phyloP scores from a whole-genome alignment of 768 basidiomycete species.

The Podaxis sp. region DNA sequence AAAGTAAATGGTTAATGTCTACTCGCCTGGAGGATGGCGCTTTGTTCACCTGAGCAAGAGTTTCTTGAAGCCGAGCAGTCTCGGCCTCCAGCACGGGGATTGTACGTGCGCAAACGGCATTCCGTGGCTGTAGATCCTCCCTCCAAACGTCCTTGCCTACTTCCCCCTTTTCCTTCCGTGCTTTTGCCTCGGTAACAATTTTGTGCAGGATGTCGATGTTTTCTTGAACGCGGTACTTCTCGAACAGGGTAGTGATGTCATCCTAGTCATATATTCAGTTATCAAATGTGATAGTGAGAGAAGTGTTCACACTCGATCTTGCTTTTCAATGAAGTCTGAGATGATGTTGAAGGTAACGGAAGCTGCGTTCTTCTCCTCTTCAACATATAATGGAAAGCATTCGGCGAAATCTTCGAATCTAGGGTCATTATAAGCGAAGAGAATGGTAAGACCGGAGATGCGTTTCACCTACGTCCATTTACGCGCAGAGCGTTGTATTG shows the following conservation, averaged over 20 bases:
- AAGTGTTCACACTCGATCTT: slow-evolving; percentile 44
- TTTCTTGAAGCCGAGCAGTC: slow-evolving; percentile 34
- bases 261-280: slow-evolving; percentile 35
- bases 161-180: slow-evolving; percentile 47
- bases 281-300: background rate
- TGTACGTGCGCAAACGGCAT: slow-evolving; percentile 60
- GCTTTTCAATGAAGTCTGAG: slow-evolving; percentile 68
- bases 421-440: background rate
- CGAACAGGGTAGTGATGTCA: slow-evolving; percentile 68
- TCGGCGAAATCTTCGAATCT: slow-evolving; percentile 61
- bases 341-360: slow-evolving; percentile 63
- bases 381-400: slow-evolving; percentile 64
- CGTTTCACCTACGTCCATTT: slow-evolving; percentile 53
- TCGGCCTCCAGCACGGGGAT: slow-evolving; percentile 55
- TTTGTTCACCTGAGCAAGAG: slow-evolving; percentile 36
- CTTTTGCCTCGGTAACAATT: slow-evolving; percentile 66
- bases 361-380: slow-evolving; percentile 63
- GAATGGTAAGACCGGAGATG: background rate
- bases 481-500: slow-evolving; percentile 51
- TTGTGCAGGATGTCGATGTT: slow-evolving; percentile 70
- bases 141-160: slow-evolving; percentile 60
- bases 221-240: slow-evolving; percentile 62
- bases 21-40: background rate
- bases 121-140: slow-evolving; percentile 59
- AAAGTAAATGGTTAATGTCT: background rate